phyloP scores from a whole-genome alignment of 2,329 filamentous ascomycete species.

The Knufia petricola region DNA sequence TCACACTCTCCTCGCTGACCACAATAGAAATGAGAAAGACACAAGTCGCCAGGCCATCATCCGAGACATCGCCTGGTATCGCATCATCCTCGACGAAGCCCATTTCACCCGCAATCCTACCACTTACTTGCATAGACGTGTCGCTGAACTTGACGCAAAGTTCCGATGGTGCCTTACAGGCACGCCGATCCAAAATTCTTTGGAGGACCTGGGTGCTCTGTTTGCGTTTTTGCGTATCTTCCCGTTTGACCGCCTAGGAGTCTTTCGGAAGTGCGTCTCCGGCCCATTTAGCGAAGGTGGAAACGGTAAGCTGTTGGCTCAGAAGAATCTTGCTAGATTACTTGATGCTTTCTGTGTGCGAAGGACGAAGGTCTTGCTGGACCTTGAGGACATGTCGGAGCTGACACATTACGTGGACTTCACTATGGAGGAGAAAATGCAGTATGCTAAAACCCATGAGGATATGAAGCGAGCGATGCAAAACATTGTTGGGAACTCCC shows the following conservation, averaged over 20 bases:
- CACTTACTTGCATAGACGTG: conserved; percentile 38
- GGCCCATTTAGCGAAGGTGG: conserved; percentile 30
- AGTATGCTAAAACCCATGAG: conserved; percentile 30
- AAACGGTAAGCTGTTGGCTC: conserved; percentile 19
- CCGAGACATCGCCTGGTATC: conserved; percentile 33
- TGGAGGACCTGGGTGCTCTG: conserved; percentile 44
- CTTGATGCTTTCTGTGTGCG: conserved; percentile 27
- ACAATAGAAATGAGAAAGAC: conserved; percentile 12
- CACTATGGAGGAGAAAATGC: conserved; percentile 24
- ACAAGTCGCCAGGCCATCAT: conserved; percentile 25
- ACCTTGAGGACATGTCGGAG: conserved; percentile 24
- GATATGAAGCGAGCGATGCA: conserved; percentile 33
- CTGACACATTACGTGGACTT: conserved; percentile 26
- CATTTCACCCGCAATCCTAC: conserved; percentile 43
- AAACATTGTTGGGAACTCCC: conserved; percentile 30
- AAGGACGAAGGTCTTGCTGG: conserved; percentile 17
- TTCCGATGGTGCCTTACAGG: conserved; percentile 46
- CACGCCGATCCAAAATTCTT: conserved; percentile 46
- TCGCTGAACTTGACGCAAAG: conserved; percentile 33
- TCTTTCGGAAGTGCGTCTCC: conserved; percentile 38
- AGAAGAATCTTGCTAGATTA: conserved; percentile 24
- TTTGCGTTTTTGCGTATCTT: conserved; percentile 40
- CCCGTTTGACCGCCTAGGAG: conserved; percentile 33
- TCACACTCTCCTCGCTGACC: conserved; percentile 36
- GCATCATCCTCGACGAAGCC: conserved; percentile 41